Percentiles rank a stretch among this genome's conserved stretches.
These are phyloP conservation scores for Penicillium antarcticum DNA, from an alignment of 495 filamentous ascomycete genomes.

Conservation along the genomic window DNA sequence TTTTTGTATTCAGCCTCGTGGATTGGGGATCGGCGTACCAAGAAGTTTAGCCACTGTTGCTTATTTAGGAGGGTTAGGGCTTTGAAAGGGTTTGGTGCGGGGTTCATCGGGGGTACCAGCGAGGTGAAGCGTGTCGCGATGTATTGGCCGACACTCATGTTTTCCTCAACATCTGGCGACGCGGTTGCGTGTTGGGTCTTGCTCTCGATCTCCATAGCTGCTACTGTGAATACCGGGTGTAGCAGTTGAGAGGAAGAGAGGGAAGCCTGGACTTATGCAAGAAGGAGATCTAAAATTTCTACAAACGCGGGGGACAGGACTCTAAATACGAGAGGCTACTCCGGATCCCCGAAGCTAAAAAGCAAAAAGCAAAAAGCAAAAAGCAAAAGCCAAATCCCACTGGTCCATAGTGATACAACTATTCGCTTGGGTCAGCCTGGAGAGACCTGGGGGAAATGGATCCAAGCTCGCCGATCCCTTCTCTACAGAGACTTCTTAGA, in stretches of 20 bases:
- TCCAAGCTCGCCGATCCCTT: too few relatives aligned
- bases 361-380: too few relatives aligned
- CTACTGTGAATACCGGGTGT: background rate
- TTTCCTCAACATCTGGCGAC: conserved; percentile 30
- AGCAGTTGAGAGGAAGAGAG: background rate
- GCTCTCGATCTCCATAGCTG: conserved; percentile 6
- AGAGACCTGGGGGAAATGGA: too few relatives aligned
- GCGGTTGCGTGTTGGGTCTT: background rate
- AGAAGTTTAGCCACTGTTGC: conserved; percentile 85
- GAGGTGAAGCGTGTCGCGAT: conserved; percentile 67
- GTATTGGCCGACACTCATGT: conserved; percentile 61
- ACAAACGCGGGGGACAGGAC: too few relatives aligned
- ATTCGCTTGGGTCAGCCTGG: too few relatives aligned
- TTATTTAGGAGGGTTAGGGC: conserved; percentile 64
- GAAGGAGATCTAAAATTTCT: too few relatives aligned
- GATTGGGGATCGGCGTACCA: conserved; percentile 33
- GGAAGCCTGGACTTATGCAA: background rate
- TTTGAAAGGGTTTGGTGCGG: conserved; percentile 76
- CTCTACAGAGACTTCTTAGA: too few relatives aligned
- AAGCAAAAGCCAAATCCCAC: too few relatives aligned
- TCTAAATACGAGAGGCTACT: too few relatives aligned
- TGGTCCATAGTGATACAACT: too few relatives aligned
- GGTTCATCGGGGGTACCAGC: conserved; percentile 71
- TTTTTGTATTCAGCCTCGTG: background rate
- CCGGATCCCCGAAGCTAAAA: too few relatives aligned